phyloP scores from a whole-genome alignment of 768 basidiomycete species.

The Daedalea quercina region DNA sequence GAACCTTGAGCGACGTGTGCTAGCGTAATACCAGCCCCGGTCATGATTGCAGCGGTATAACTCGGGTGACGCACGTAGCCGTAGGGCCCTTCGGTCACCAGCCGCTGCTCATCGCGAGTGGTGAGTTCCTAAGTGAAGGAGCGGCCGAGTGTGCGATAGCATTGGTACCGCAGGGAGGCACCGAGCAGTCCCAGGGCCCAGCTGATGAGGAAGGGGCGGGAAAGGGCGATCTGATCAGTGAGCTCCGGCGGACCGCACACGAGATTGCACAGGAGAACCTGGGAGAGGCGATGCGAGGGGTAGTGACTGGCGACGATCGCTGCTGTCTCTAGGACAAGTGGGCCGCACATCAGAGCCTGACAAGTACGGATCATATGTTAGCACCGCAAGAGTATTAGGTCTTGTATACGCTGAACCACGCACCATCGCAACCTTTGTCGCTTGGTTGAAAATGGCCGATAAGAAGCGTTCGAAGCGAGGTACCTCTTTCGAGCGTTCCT shows the following conservation, averaged over 20 bases:
- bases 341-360: too few relatives aligned
- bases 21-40: background rate
- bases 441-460: background rate
- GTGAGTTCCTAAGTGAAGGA: constrained; percentile 4
- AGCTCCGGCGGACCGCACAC: background rate
- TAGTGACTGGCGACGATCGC: background rate
- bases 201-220: constrained; percentile 9
- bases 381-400: too few relatives aligned
- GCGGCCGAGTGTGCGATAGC: constrained; percentile 19
- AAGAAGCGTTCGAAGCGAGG: background rate
- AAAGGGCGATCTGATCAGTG: constrained; percentile 1
- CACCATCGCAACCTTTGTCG: too few relatives aligned
- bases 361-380: too few relatives aligned
- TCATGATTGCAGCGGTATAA: constrained; percentile 8
- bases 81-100: constrained; percentile 17
- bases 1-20: background rate
- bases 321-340: background rate
- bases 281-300: background rate
- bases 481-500: background rate
- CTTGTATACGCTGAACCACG: too few relatives aligned
- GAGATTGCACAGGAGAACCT: background rate
- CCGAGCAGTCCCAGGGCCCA: constrained; percentile 9
- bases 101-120: constrained; percentile 9
- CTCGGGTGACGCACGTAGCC: constrained; percentile 15
- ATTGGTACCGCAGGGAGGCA: constrained; percentile 11